A percentile compares a stretch with the other conserved stretches of the same genome.
Evolutionary conservation across 441 rosid species (phyloP).

Genomic region (Pelargonium citronellum): DNA sequence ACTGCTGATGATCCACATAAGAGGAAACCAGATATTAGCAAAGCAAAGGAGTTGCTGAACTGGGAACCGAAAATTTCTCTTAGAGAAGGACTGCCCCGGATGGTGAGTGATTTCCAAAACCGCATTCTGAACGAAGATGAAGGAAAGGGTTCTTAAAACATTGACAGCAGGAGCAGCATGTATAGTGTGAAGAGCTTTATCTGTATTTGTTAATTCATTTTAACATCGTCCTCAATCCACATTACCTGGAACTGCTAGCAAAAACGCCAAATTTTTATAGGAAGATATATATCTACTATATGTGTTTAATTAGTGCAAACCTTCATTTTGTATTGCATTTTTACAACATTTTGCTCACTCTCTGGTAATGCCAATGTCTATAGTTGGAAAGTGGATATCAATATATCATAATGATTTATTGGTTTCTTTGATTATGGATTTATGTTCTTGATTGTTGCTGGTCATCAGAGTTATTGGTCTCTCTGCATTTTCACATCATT

Average conservation of each 20-base stretch:
- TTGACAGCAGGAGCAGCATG: constrained; percentile 19
- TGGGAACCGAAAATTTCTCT: constrained; percentile 87
- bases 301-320: constrained; percentile 19
- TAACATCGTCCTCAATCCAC: constrained; percentile 11
- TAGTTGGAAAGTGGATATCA: no score
- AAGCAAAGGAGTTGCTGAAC: constrained; percentile 80
- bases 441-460: no score
- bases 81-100: constrained; percentile 74
- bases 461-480: no score
- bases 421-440: neutral
- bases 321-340: constrained; percentile 13
- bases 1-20: constrained; percentile 94
- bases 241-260: constrained; percentile 20
- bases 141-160: constrained; percentile 51
- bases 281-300: constrained; percentile 1
- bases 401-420: no score
- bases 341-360: neutral
- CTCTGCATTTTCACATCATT: no score
- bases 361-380: no score
- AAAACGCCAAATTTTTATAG: constrained; percentile 1
- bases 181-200: constrained; percentile 35
- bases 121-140: constrained; percentile 84
- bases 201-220: constrained; percentile 28
- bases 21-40: constrained; percentile 91
- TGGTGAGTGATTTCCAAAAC: constrained; percentile 86